Evolutionary conservation across 805 yeast genomes (phyloP).

Genomic region (Kluyveromyces aestuarii): DNA sequence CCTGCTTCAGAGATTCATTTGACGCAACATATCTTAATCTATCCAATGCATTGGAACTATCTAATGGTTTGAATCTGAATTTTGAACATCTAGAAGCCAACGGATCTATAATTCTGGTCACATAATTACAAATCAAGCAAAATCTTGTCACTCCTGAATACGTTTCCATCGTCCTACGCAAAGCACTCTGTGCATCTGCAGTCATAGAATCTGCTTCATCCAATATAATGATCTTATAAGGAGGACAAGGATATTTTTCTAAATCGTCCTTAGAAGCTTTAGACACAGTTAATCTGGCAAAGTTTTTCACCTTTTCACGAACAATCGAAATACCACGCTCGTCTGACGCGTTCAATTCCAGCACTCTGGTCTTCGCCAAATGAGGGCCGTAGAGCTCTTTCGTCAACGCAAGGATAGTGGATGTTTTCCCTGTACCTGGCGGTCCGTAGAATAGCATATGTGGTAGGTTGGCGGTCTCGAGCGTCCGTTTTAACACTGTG

Average conservation of each 20-base stretch:
- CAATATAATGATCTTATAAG: constrained; percentile 82
- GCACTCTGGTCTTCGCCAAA: constrained; percentile 57
- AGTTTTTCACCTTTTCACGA: constrained; percentile 74
- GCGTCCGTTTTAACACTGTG: constrained; percentile 66
- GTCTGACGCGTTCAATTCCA: constrained; percentile 84
- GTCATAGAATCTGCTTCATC: constrained; percentile 99
- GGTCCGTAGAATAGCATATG: constrained; percentile 91
- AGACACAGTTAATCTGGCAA: constrained; percentile 79
- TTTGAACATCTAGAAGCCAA: constrained; percentile 94
- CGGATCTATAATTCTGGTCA: constrained; percentile 94
- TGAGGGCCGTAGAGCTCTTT: constrained; percentile 70
- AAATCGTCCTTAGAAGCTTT: constrained; percentile 65
- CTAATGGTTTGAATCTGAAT: constrained; percentile 78
- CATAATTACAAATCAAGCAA: constrained; percentile 91
- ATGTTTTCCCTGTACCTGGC: constrained; percentile 90
- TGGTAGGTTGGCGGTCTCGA: constrained; percentile 76
- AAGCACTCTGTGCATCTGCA: constrained; percentile 89
- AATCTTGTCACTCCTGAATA: constrained; percentile 86
- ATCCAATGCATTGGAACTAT: constrained; percentile 55
- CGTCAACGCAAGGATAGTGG: constrained; percentile 77
- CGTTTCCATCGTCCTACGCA: constrained; percentile 89
- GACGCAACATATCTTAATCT: constrained; percentile 53
- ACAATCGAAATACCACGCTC: constrained; percentile 87
- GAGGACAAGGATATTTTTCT: constrained; percentile 86
- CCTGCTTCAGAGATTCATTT: constrained; percentile 37